phyloP scores from a whole-genome alignment of 2,329 filamentous ascomycete genomes.

The Venturia nashicola region DNA sequence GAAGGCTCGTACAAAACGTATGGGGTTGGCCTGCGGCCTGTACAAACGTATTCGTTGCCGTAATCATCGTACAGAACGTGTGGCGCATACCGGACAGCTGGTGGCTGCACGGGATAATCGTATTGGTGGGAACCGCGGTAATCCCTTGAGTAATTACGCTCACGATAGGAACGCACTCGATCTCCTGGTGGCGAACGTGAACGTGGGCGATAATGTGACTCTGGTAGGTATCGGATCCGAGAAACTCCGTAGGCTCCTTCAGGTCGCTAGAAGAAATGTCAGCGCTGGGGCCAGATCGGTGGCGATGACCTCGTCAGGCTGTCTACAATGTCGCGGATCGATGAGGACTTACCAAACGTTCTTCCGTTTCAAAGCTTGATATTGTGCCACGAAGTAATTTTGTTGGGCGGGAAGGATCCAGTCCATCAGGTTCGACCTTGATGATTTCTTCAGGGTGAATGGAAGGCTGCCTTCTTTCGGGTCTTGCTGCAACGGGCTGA shows the following conservation, averaged over 20 bases:
- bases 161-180: background rate
- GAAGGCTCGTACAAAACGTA: background rate
- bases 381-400: background rate
- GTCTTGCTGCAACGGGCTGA: background rate
- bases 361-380: background rate
- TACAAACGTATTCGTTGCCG: background rate
- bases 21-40: background rate
- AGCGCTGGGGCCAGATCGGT: background rate
- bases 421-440: background rate
- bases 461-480: background rate
- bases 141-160: background rate
- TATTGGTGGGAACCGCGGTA: background rate
- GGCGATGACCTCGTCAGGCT: background rate
- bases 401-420: background rate
- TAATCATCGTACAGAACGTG: constrained; percentile 3
- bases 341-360: background rate
- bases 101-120: background rate
- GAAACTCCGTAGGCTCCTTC: background rate
- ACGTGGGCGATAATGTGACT: background rate
- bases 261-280: background rate
- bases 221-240: background rate
- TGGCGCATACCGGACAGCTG: background rate
- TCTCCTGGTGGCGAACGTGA: background rate
- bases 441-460: background rate
- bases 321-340: too few species aligned